Base-by-base conservation (phyloP, 73 alveolate genomes). In the Diophrys sp. region DNA sequence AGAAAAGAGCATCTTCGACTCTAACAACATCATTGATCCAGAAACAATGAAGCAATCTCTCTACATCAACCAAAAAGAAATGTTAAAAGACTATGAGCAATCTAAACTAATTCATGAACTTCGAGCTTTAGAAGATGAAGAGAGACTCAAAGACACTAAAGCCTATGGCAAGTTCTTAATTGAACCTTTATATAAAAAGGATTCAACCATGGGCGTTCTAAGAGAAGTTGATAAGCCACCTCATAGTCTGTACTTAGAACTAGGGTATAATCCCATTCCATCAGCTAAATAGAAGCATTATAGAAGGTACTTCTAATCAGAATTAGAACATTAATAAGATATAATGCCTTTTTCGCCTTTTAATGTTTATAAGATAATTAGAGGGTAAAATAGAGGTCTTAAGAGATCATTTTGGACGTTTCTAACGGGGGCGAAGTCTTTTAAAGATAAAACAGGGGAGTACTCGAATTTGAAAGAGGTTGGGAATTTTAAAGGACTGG, bases 271-370 rank as follows among this genome's bases (percentile, higher is more conserved):
- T 70, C 84, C 89, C 2, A 74, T 32, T 27, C 87, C 83, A 54
- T 88, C 31, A 34, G 81, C 78, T 26, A 67, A 71, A 24, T 27
- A 24, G 11, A 95, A 93, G 67, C 99, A 95, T 87, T 95, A 93
- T 83, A 84, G 98, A 79, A 83, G 94, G 76, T 89, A 76, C 53
- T 90, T 84, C 75, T 89, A 89, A 62, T 88, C 79, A 23, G 96
- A 93, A 68, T 80, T 95, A 54, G 99, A 95, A 81, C 87, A 82
- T 34, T 83, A 85, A 31, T 82, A 79, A 75, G 89, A 74, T 33
- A 79, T 90, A 1, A 81, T 80, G 95, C 71, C 82, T 75, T 73
- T 33, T 31, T 56, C 85, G 33, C 84, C 94, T 31, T 84, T 89
- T 82, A 54, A 85, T 25, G 29, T 33, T 14, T 84, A 79, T 33